Percentiles rank a stretch among this genome's conserved stretches.
These are phyloP conservation scores for Candida quercuum DNA, from an alignment of 805 yeast genomes.

Conservation along the genomic window DNA sequence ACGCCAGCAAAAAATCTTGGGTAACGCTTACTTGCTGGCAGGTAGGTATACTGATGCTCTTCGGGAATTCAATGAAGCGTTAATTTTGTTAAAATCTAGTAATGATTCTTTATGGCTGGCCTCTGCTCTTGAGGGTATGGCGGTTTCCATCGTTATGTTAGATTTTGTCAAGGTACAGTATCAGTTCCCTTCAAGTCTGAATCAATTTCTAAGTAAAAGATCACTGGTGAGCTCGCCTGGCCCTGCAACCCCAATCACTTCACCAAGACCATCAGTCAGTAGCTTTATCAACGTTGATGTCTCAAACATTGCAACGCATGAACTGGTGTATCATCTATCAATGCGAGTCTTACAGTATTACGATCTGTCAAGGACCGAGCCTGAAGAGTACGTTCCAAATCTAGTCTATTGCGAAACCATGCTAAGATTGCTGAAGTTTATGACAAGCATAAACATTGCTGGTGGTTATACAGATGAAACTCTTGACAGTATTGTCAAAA, in stretches of 20 bases:
- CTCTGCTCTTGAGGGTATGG: slow-evolving; percentile 78
- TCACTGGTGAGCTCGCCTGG: slow-evolving; percentile 1
- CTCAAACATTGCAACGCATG: slow-evolving; percentile 24
- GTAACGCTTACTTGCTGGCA: slow-evolving; percentile 70
- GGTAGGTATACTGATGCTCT: slow-evolving; percentile 75
- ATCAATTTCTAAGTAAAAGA: slow-evolving; percentile 20
- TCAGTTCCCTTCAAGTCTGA: slow-evolving; percentile 30
- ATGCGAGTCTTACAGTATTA: slow-evolving; percentile 38
- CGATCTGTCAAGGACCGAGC: slow-evolving; percentile 46
- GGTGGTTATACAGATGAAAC: slow-evolving; percentile 40
- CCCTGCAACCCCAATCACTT: slow-evolving; percentile 30
- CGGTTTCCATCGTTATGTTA: slow-evolving; percentile 57
- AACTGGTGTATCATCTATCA: slow-evolving; percentile 32
- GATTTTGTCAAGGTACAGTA: slow-evolving; percentile 50
- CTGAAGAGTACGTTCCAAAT: slow-evolving; percentile 78
- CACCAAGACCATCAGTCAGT: slow-evolving; percentile 44
- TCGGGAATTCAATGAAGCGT: slow-evolving; percentile 69
- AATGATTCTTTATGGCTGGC: slow-evolving; percentile 87
- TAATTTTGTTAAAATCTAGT: slow-evolving; percentile 47
- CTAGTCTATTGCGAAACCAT: slow-evolving; percentile 70
- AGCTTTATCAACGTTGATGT: slow-evolving; percentile 10
- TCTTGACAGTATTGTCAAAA: slow-evolving; percentile 40
- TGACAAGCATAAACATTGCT: slow-evolving; percentile 46
- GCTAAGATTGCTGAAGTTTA: slow-evolving; percentile 55
- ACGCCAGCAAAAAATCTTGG: slow-evolving; percentile 69